A percentile compares a stretch with the other conserved stretches of the same genome.
These are phyloP conservation scores for Bonia amplexicaulis DNA, from an alignment of 176 grass and related monocot species.

Conservation along the genomic window DNA sequence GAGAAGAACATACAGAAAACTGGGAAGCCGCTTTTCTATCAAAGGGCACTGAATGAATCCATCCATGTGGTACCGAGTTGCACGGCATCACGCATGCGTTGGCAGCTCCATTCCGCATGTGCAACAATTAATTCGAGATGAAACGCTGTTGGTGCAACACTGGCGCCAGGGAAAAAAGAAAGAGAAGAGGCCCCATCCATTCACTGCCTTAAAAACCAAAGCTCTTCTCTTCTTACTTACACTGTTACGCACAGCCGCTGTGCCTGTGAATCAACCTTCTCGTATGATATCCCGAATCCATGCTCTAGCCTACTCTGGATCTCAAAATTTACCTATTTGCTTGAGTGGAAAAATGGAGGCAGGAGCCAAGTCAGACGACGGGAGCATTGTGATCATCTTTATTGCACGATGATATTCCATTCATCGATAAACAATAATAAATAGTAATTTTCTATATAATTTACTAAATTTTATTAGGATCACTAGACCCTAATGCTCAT, in stretches of 20 bases:
- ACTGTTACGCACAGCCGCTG: too few species aligned
- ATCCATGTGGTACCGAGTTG: background rate
- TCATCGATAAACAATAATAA: too few species aligned
- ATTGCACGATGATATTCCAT: too few species aligned
- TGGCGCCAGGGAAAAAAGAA: background rate
- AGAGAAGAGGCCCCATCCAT: background rate
- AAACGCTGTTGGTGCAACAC: background rate
- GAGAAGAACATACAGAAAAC: too few species aligned
- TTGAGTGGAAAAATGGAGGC: background rate
- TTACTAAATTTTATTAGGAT: too few species aligned
- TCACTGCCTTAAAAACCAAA: background rate
- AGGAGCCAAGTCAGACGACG: too few species aligned
- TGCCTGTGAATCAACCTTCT: too few species aligned
- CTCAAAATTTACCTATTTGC: background rate
- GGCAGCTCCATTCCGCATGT: constrained; percentile 2
- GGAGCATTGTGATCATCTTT: too few species aligned
- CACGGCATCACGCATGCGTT: background rate
- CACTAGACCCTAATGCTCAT: too few species aligned
- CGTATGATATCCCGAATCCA: background rate
- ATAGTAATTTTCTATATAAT: too few species aligned
- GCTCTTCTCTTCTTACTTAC: too few species aligned
- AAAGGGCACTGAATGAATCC: background rate
- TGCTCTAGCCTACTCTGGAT: background rate
- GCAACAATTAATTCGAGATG: constrained; percentile 9
- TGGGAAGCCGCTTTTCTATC: too few species aligned